Evolutionary conservation across 1,139 yeast species (phyloP).

Genomic region (Blastobotrys niveus): DNA sequence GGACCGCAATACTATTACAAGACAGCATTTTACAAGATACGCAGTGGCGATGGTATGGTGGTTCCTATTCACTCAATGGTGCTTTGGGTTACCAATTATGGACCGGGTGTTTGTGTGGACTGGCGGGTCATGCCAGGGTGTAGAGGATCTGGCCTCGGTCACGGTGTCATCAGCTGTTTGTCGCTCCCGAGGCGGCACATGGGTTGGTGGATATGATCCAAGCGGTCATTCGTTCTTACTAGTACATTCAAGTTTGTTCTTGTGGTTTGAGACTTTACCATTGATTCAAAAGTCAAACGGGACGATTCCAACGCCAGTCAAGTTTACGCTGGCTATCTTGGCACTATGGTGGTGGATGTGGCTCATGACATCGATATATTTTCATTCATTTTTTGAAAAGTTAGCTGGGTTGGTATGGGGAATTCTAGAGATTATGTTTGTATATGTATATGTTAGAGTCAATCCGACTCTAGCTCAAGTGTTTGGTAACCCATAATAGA

Average conservation of each 20-base stretch:
- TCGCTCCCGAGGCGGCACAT: conserved; percentile 56
- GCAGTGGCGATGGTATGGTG: conserved; percentile 65
- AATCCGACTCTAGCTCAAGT: conserved; percentile 8
- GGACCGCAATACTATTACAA: neutral
- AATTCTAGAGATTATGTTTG: conserved; percentile 41
- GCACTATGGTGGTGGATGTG: conserved; percentile 83
- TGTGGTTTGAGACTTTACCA: conserved; percentile 62
- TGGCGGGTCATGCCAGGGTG: conserved; percentile 66
- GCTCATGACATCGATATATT: conserved; percentile 72
- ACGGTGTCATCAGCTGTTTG: conserved; percentile 47
- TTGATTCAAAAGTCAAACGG: conserved; percentile 7
- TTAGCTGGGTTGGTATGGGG: conserved; percentile 62
- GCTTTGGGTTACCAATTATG: conserved; percentile 83
- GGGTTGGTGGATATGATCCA: conserved; percentile 96
- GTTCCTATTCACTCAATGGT: conserved; percentile 84
- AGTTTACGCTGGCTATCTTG: conserved; percentile 42
- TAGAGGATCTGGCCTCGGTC: conserved; percentile 13
- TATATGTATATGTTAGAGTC: conserved; percentile 36
- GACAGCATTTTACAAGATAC: conserved; percentile 34
- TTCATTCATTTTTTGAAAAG: conserved; percentile 76
- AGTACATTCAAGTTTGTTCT: conserved; percentile 62
- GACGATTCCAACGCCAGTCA: conserved; percentile 18
- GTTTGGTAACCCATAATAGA: conserved; percentile 11
- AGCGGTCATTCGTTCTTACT: conserved; percentile 87
- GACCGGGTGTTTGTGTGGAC: conserved; percentile 72